Evolutionary conservation across 345 rosid species (phyloP).

Genomic region (Moricandia arvensis): DNA sequence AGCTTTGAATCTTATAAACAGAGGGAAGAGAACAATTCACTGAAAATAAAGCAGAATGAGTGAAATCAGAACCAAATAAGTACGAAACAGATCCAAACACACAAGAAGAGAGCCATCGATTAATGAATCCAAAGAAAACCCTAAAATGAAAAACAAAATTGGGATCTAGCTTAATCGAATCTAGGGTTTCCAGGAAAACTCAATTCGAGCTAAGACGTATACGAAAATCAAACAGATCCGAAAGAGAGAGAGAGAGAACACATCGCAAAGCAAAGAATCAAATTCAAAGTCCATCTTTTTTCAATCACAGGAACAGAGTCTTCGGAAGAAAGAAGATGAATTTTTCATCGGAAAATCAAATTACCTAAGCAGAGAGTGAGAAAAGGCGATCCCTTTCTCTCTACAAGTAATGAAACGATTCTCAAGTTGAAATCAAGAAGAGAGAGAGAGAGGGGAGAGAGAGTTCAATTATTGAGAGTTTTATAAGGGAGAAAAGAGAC

Average conservation of each 20-base stretch:
- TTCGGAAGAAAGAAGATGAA: not conserved
- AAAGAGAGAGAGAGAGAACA: not conserved
- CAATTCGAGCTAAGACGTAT: not conserved
- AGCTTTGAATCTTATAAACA: constrained; percentile 4
- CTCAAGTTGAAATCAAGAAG: constrained; percentile 27
- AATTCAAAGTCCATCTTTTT: not conserved
- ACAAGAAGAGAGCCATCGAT: constrained; percentile 8
- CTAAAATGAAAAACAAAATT: constrained; percentile 14
- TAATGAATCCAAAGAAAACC: constrained; percentile 19
- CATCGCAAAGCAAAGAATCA: constrained; percentile 17
- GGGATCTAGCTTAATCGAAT: constrained; percentile 15
- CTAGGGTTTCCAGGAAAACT: constrained; percentile 7
- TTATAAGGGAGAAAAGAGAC: constrained; percentile 7
- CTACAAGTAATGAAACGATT: constrained; percentile 20
- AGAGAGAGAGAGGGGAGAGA: not conserved
- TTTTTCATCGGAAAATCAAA: not conserved
- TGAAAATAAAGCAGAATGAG: not conserved
- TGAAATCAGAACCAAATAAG: not conserved
- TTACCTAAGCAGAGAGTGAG: constrained; percentile 24
- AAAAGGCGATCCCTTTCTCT: constrained; percentile 33
- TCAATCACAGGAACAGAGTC: not conserved
- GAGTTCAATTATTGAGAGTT: constrained; percentile 29
- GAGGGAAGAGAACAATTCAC: constrained; percentile 6
- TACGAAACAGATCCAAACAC: not conserved
- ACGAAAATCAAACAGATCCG: not conserved